These are phyloP conservation scores for Cinnamomum chago DNA, from an alignment of 164 flowering plant species.

Conservation along the genomic window DNA sequence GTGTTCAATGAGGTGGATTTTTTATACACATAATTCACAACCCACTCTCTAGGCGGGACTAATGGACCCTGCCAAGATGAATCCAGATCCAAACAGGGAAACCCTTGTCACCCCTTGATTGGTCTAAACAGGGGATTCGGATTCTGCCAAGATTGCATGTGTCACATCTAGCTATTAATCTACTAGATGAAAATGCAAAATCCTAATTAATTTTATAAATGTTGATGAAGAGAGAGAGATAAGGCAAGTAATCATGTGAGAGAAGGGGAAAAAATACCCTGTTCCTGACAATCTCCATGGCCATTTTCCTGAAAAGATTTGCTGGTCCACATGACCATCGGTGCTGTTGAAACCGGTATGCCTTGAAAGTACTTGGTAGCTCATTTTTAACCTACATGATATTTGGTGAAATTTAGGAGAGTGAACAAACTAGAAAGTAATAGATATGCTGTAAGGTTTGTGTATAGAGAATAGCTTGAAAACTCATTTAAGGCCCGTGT, in stretches of 20 bases:
- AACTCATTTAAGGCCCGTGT: background rate
- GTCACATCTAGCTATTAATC: too few species aligned
- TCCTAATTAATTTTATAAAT: too few species aligned
- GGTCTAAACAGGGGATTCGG: too few species aligned
- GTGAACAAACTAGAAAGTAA: background rate
- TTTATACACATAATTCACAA: too few species aligned
- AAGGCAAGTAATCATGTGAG: background rate
- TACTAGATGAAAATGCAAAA: too few species aligned
- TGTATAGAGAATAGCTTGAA: background rate
- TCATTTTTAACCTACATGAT: conserved; percentile 74
- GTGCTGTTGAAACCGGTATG: conserved; percentile 93
- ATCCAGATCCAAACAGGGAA: too few species aligned
- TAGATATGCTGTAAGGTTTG: background rate
- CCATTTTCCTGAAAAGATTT: conserved; percentile 89
- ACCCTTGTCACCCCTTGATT: too few species aligned
- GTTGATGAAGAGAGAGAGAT: background rate
- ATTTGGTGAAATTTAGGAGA: background rate
- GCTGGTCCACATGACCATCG: conserved; percentile 99
- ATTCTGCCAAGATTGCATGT: too few species aligned
- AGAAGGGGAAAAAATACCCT: conserved; percentile 35
- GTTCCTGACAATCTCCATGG: conserved; percentile 76
- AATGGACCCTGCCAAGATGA: too few species aligned
- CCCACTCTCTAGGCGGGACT: too few species aligned
- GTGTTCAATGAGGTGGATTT: too few species aligned
- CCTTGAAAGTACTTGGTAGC: conserved; percentile 92